A percentile compares a stretch with the other conserved stretches of the same genome.
phyloP scores from a whole-genome alignment of 2,329 filamentous ascomycete species.

The Truncatella angustata region DNA sequence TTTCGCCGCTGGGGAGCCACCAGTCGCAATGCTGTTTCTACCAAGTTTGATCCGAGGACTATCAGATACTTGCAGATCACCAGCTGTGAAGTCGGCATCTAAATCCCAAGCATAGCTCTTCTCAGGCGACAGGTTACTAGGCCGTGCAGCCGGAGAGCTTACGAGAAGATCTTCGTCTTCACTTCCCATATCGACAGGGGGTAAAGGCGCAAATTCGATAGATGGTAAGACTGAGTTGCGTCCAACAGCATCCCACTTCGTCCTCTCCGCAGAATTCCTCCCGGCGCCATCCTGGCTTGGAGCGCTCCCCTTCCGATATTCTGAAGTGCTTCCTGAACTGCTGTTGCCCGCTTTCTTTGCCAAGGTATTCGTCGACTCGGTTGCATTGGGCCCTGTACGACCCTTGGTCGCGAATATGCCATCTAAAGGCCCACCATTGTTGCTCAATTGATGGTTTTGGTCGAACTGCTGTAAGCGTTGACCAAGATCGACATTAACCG shows the following conservation, averaged over 20 bases:
- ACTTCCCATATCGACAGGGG: slow-evolving; percentile 10
- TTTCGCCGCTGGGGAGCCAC: slow-evolving; percentile 9
- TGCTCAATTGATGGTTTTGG: slow-evolving; percentile 24
- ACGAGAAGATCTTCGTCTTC: slow-evolving; percentile 9
- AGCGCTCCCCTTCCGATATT: slow-evolving; percentile 17
- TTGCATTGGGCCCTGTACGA: slow-evolving; percentile 31
- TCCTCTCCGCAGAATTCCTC: neutral
- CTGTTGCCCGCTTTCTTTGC: slow-evolving; percentile 33
- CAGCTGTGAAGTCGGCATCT: slow-evolving; percentile 57
- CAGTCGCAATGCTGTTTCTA: slow-evolving; percentile 21
- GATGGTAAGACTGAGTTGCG: slow-evolving; percentile 21
- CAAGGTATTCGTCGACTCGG: slow-evolving; percentile 32
- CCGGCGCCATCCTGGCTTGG: slow-evolving; percentile 14
- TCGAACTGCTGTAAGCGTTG: slow-evolving; percentile 28
- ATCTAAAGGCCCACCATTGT: slow-evolving; percentile 21
- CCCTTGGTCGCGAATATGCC: slow-evolving; percentile 33
- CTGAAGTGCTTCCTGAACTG: slow-evolving; percentile 26
- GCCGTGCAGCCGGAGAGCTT: slow-evolving; percentile 19
- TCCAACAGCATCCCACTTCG: neutral
- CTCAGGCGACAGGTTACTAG: slow-evolving; percentile 37
- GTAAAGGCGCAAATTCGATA: slow-evolving; percentile 21
- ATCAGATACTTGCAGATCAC: slow-evolving; percentile 53
- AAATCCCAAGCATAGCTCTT: slow-evolving; percentile 56
- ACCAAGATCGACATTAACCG: slow-evolving; percentile 29
- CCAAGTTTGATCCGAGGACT: slow-evolving; percentile 50